phyloP scores from a whole-genome alignment of 1,284 basidiomycete species.

The Chondrostereum purpureum region DNA sequence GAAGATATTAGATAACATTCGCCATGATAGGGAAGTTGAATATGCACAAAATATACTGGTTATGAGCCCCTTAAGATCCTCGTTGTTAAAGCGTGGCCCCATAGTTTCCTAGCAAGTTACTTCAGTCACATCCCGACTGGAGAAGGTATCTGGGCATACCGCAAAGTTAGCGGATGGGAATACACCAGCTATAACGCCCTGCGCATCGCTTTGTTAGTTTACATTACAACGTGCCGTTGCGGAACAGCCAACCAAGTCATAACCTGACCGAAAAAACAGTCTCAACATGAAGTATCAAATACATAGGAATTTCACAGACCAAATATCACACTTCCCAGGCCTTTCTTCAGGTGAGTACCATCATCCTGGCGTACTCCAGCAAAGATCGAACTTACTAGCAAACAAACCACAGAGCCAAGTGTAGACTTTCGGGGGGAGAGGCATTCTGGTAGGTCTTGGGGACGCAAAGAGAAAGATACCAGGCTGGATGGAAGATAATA shows the following conservation, averaged over 20 bases:
- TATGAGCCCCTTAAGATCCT: constrained; percentile 29
- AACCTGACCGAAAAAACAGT: not conserved
- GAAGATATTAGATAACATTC: not conserved
- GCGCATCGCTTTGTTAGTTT: too few species aligned
- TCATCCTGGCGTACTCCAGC: constrained; percentile 33
- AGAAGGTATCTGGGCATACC: constrained; percentile 14
- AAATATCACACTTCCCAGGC: constrained; percentile 41
- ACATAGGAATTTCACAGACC: constrained; percentile 16
- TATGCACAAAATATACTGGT: constrained; percentile 33
- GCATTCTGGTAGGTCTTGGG: constrained; percentile 19
- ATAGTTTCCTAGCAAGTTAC: constrained; percentile 22
- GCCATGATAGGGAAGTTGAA: not conserved
- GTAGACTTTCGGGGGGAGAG: constrained; percentile 39
- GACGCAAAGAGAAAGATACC: too few species aligned
- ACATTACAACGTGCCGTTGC: too few species aligned
- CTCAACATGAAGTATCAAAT: not conserved
- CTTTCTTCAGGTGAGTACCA: constrained; percentile 28
- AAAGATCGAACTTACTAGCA: constrained; percentile 30
- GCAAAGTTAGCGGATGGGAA: constrained; percentile 27
- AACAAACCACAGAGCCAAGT: constrained; percentile 62
- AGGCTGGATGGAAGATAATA: too few species aligned
- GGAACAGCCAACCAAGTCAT: constrained; percentile 13
- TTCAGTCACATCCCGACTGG: constrained; percentile 6
- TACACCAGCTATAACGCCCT: constrained; percentile 36
- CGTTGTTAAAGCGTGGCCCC: constrained; percentile 27